Base-by-base conservation (phyloP, 305 asterid species). In the Fraxinus sp. region DNA sequence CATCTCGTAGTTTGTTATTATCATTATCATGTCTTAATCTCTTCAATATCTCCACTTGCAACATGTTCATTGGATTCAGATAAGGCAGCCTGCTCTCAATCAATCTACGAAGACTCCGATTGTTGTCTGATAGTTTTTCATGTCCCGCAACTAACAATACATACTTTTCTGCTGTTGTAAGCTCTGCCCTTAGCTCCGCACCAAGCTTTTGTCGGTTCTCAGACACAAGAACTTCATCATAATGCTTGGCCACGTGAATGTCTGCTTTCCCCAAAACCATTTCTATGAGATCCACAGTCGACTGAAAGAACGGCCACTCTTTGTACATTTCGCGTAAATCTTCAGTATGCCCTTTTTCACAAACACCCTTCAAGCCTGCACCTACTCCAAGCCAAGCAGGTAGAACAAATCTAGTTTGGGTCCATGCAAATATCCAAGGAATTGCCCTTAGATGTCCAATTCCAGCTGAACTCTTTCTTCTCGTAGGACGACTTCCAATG, bases 321-420 rank as follows among this genome's bases (percentile, higher is more conserved):
- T 84, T 87, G 91, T 96, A 94, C 97, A 94, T 94, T 77, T 97
- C 97, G 1, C 91, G 93, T 75, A 96, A 75, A 36, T 96, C 99
- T 80, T 96, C 97, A 0, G 91, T 81, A 49, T 92, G 93, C 0
- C 98, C 98, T 75, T 84, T 91, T 18, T 94, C 99, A 49, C 98
- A 96, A 18, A 92, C 79, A 7, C 91, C 98, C 86, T 92, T 91
- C 73, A 96, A 84, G 55, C 98, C 97, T 1, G 99, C 91, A 16
- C 99, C 99, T 36, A 96, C 98, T 37, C 99, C 99, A 13, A 96
- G 99, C 99, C 98, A 94, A 59, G 97, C 96, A 36, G 99, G 99
- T 71, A 96, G 97, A 24, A 96, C 98, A 30, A 94, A 91, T 84
- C 99, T 86, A 13, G 99, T 94, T 57, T 96, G 99, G 33, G 99